Conservation (phyloP, 257 asterid genomes). For the Verbena officinalis region DNA sequence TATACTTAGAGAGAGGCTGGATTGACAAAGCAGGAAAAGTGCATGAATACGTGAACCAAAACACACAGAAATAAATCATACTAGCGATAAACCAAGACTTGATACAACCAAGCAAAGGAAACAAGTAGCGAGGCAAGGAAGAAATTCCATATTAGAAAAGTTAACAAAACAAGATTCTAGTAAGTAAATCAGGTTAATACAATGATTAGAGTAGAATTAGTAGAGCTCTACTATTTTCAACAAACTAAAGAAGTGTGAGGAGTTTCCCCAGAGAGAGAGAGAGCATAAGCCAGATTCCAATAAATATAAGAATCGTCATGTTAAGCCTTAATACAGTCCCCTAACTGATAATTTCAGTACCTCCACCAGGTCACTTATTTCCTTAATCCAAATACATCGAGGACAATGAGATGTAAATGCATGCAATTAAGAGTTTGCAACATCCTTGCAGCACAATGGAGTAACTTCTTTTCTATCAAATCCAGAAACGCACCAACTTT, state of each 20-base stretch:
- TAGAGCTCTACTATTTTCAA: neutral
- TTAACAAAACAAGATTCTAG: constrained; percentile 1
- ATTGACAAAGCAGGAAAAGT: constrained; percentile 8
- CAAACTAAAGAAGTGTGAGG: neutral
- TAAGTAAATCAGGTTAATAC: neutral
- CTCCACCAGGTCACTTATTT: too few relatives aligned
- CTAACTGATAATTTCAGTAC: constrained; percentile 6
- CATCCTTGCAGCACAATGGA: neutral
- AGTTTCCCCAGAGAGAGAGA: neutral
- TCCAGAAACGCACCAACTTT: neutral
- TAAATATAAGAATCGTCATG: constrained; percentile 23
- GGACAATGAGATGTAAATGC: neutral
- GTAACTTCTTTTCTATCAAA: constrained; percentile 9
- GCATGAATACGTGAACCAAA: constrained; percentile 3
- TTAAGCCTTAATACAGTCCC: constrained; percentile 15
- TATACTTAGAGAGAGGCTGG: neutral
- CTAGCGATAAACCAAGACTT: neutral
- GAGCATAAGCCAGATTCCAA: neutral
- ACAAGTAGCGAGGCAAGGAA: neutral
- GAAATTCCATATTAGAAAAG: neutral
- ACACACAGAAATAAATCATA: constrained; percentile 15
- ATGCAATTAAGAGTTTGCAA: constrained; percentile 1
- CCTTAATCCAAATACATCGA: constrained; percentile 1
- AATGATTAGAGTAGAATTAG: neutral
- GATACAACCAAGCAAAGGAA: neutral